Evolutionary conservation across 2,329 filamentous ascomycete genomes (phyloP).

Genomic region (Colletotrichum gigasporum): DNA sequence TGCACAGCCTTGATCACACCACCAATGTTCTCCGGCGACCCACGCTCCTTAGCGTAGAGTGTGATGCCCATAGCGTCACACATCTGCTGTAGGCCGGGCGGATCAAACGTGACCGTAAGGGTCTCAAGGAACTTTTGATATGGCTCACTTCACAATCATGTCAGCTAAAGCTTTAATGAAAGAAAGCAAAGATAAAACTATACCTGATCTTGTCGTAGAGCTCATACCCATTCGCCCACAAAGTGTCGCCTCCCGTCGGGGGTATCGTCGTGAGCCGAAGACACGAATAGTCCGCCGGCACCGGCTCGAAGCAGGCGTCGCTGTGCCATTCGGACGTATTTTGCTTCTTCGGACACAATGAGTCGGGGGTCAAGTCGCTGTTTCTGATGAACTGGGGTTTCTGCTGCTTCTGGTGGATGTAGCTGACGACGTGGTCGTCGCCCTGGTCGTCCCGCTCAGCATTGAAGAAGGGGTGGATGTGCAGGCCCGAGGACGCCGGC

Average conservation of each 20-base stretch:
- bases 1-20: slow-evolving; percentile 57
- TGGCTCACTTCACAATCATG: slow-evolving; percentile 49
- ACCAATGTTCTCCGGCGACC: slow-evolving; percentile 66
- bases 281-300: slow-evolving; percentile 68
- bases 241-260: slow-evolving; percentile 65
- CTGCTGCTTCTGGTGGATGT: slow-evolving; percentile 61
- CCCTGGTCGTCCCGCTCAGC: slow-evolving; percentile 60
- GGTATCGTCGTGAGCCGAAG: slow-evolving; percentile 66
- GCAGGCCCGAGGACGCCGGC: slow-evolving; percentile 64
- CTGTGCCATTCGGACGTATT: slow-evolving; percentile 47
- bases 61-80: slow-evolving; percentile 48
- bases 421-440: slow-evolving; percentile 63
- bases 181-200: neutral
- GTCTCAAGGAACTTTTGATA: slow-evolving; percentile 56
- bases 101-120: slow-evolving; percentile 50
- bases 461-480: slow-evolving; percentile 69
- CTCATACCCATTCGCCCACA: slow-evolving; percentile 72
- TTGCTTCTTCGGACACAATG: slow-evolving; percentile 43
- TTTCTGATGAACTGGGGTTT: slow-evolving; percentile 50
- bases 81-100: slow-evolving; percentile 42
- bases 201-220: slow-evolving; percentile 61
- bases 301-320: slow-evolving; percentile 69
- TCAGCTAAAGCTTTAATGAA: neutral
- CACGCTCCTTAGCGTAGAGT: slow-evolving; percentile 48
- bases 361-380: slow-evolving; percentile 38